A percentile compares a stretch with the other conserved stretches of the same genome.
phyloP scores from a whole-genome alignment of 176 grass and related monocot species.

The Musa troglodytarum region DNA sequence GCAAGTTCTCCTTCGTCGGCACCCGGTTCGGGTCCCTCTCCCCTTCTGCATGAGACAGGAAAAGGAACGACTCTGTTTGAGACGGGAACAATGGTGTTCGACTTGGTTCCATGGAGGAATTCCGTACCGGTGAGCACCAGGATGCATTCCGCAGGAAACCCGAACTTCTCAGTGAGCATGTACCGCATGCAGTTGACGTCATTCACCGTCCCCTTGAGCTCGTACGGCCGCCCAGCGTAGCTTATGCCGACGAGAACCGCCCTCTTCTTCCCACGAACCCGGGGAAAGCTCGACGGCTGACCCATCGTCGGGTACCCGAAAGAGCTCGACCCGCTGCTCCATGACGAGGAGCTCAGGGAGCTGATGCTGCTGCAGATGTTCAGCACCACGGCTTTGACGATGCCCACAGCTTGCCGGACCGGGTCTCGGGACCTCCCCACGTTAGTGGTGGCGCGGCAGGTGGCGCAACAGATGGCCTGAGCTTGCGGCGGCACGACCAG shows the following conservation, averaged over 20 bases:
- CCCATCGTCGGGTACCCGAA: not conserved
- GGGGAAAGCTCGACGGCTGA: slow-evolving; percentile 28
- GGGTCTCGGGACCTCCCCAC: slow-evolving; percentile 32
- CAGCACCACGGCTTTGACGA: slow-evolving; percentile 42
- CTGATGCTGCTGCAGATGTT: slow-evolving; percentile 12
- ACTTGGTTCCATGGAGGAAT: not conserved
- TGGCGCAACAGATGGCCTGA: slow-evolving; percentile 44
- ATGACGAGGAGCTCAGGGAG: not conserved
- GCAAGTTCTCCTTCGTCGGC: slow-evolving; percentile 58
- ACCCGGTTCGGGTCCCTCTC: slow-evolving; percentile 26
- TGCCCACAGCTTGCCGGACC: slow-evolving; percentile 35
- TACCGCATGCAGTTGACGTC: slow-evolving; percentile 60
- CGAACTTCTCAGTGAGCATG: slow-evolving; percentile 45
- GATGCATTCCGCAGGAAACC: slow-evolving; percentile 42
- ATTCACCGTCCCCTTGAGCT: slow-evolving; percentile 74
- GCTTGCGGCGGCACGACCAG: slow-evolving; percentile 23
- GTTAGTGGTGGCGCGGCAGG: slow-evolving; percentile 36
- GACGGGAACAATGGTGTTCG: not conserved
- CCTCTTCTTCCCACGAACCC: slow-evolving; percentile 43
- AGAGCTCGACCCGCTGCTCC: not conserved
- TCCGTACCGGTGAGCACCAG: slow-evolving; percentile 60
- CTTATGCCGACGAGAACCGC: slow-evolving; percentile 75
- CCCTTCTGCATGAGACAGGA: slow-evolving; percentile 29
- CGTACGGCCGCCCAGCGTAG: slow-evolving; percentile 47
- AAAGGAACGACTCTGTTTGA: not conserved